Evolutionary conservation across 129 eudicot genomes (phyloP).

Genomic region (Helianthus tuberosus): DNA sequence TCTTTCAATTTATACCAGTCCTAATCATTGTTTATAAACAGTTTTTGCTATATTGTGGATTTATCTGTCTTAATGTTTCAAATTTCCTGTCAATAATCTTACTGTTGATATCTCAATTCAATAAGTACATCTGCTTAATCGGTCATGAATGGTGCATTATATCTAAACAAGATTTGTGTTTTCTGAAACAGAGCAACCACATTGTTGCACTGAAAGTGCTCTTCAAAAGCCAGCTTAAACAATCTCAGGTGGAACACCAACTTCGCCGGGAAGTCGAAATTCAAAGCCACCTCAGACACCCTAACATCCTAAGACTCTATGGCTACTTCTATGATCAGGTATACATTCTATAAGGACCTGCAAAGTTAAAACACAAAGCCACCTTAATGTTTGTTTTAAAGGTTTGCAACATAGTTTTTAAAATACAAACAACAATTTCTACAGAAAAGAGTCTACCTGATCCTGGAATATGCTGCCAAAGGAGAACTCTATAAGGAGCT

Average conservation of each 20-base stretch:
- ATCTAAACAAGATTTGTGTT: constrained; percentile 5
- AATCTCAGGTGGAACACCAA: constrained; percentile 89
- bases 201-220: constrained; percentile 79
- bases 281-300: constrained; percentile 86
- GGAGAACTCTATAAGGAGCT: constrained; percentile 87
- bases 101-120: constrained; percentile 2
- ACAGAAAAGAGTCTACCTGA: constrained; percentile 88
- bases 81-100: background rate
- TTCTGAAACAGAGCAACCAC: constrained; percentile 67
- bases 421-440: constrained; percentile 4
- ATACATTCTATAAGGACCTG: background rate
- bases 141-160: background rate
- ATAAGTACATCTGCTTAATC: constrained; percentile 5
- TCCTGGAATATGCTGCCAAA: constrained; percentile 79
- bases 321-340: constrained; percentile 90
- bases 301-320: constrained; percentile 73
- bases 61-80: background rate
- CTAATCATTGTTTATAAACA: background rate
- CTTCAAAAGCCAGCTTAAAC: constrained; percentile 81
- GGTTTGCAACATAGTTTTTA: background rate
- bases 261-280: constrained; percentile 88
- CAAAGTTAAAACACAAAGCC: no score
- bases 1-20: background rate
- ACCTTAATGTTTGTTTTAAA: background rate
- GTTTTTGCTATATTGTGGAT: background rate